Evolutionary conservation across 805 yeast species (phyloP).

Genomic region (Jamesozyma hellenica): DNA sequence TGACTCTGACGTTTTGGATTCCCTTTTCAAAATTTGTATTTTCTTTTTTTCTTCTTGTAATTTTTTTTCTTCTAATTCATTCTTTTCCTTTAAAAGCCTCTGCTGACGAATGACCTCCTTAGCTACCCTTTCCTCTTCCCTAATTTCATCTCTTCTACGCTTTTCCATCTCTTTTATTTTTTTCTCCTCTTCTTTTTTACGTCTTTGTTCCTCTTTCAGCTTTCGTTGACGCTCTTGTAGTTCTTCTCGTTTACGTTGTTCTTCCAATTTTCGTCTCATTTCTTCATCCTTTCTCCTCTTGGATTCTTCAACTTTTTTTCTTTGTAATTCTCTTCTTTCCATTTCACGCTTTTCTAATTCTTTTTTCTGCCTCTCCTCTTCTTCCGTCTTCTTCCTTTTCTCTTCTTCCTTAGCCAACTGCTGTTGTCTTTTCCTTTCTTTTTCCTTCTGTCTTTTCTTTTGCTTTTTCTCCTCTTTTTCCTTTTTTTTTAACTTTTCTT

Average conservation of each 20-base stretch:
- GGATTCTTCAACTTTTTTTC: constrained; percentile 34
- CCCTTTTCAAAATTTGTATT: not conserved
- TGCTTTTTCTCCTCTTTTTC: constrained; percentile 58
- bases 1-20: not conserved
- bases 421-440: constrained; percentile 55
- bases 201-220: constrained; percentile 32
- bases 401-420: constrained; percentile 59
- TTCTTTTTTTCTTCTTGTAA: constrained; percentile 6
- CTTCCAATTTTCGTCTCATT: constrained; percentile 32
- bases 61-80: constrained; percentile 23
- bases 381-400: constrained; percentile 44
- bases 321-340: constrained; percentile 32
- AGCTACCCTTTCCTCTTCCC: constrained; percentile 6
- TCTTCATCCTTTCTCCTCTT: constrained; percentile 32
- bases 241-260: constrained; percentile 35
- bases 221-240: constrained; percentile 31
- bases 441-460: constrained; percentile 56
- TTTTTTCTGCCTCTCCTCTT: constrained; percentile 38
- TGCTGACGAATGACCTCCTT: constrained; percentile 10
- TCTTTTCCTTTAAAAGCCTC: constrained; percentile 12
- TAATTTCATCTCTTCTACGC: constrained; percentile 20
- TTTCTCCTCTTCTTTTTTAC: constrained; percentile 32
- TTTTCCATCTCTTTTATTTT: constrained; percentile 23
- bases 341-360: constrained; percentile 35
- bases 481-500: constrained; percentile 54